Evolutionary conservation across 768 basidiomycete genomes (phyloP).

Genomic region (Mycena kentingensis): DNA sequence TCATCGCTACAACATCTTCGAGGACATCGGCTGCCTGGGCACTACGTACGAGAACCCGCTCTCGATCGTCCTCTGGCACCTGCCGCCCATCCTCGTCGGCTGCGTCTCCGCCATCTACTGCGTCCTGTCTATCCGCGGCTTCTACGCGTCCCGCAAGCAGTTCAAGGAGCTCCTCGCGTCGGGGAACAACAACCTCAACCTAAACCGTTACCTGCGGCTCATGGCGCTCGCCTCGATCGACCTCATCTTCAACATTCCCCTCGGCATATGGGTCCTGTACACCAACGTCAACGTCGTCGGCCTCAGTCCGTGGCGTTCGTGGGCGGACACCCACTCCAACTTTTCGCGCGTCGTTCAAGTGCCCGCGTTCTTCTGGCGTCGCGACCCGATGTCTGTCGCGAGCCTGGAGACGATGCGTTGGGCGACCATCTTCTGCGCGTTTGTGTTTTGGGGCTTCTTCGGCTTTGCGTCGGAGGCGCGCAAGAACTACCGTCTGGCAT

Average conservation of each 20-base stretch:
- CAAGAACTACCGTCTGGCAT: slow-evolving; percentile 48
- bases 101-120: slow-evolving; percentile 42
- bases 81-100: slow-evolving; percentile 45
- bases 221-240: slow-evolving; percentile 56
- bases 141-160: slow-evolving; percentile 43
- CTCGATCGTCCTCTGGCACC: slow-evolving; percentile 45
- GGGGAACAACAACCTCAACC: slow-evolving; percentile 43
- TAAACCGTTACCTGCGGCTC: slow-evolving; percentile 54
- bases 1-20: slow-evolving; percentile 61
- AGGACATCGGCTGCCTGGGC: slow-evolving; percentile 60
- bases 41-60: slow-evolving; percentile 49
- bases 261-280: slow-evolving; percentile 42
- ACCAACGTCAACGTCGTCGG: slow-evolving; percentile 34
- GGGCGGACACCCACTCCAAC: slow-evolving; percentile 50
- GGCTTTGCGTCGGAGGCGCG: slow-evolving; percentile 64
- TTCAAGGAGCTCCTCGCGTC: slow-evolving; percentile 45
- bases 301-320: slow-evolving; percentile 48
- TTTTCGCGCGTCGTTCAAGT: slow-evolving; percentile 47
- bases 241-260: slow-evolving; percentile 47
- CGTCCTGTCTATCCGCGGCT: slow-evolving; percentile 41
- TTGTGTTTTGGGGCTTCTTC: slow-evolving; percentile 69
- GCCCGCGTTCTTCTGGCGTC: slow-evolving; percentile 47
- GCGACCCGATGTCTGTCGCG: slow-evolving; percentile 20
- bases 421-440: slow-evolving; percentile 46
- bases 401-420: slow-evolving; percentile 51